Percentiles rank a stretch among this genome's conserved stretches.
These are phyloP conservation scores for Olyra latifolia DNA, from an alignment of 176 grass and related monocot genomes.

Conservation along the genomic window DNA sequence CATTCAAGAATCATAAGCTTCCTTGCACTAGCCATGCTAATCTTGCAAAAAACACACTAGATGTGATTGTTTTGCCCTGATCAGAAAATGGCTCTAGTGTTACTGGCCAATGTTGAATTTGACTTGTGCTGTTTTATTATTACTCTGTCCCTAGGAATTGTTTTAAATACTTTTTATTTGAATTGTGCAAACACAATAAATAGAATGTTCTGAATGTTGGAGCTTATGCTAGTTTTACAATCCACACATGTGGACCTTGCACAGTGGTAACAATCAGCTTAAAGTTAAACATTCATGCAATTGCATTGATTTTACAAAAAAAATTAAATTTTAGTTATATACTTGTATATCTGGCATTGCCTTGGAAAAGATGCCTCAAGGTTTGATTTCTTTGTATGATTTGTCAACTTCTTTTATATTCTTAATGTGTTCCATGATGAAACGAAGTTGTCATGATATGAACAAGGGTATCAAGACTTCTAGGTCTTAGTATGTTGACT, in stretches of 20 bases:
- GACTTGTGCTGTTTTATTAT: not conserved
- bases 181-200: not conserved
- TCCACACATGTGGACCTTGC: not conserved
- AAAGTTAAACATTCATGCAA: not conserved
- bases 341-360: not conserved
- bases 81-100: not conserved
- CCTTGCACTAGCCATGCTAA: not conserved
- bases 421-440: not conserved
- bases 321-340: not conserved
- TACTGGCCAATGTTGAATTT: not conserved
- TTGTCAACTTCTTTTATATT: not conserved
- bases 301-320: not conserved
- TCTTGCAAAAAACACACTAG: too few relatives aligned
- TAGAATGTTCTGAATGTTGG: not conserved
- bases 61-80: not conserved
- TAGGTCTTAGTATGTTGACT: not conserved
- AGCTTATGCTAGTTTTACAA: too few relatives aligned
- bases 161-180: not conserved
- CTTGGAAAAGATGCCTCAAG: not conserved
- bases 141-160: not conserved
- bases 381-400: not conserved
- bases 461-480: not conserved
- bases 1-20: not conserved
- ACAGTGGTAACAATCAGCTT: not conserved
- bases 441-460: not conserved